Conservation (phyloP, 2,329 filamentous ascomycete species). For the Cladosporium velox region DNA sequence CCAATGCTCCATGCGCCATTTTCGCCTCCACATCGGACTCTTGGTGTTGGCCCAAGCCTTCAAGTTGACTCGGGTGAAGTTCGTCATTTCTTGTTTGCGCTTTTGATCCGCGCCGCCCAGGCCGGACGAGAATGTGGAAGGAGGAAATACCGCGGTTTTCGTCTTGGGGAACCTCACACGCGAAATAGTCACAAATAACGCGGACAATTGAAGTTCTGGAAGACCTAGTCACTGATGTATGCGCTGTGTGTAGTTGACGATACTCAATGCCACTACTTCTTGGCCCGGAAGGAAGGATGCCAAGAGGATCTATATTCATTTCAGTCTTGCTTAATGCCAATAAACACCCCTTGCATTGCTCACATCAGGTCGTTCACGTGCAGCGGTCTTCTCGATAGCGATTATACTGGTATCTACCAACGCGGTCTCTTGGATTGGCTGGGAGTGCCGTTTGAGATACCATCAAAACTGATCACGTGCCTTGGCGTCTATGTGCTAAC, state of each 20-base stretch:
- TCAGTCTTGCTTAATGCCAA: constrained; percentile 8
- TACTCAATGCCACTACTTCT: not conserved
- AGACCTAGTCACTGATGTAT: not conserved
- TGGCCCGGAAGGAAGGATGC: not conserved
- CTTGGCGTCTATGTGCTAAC: not conserved
- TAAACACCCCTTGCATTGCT: not conserved
- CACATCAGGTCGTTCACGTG: not conserved
- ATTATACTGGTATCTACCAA: not conserved
- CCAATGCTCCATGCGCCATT: constrained; percentile 16
- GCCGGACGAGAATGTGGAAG: not conserved
- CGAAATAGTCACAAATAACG: not conserved
- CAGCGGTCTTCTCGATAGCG: not conserved
- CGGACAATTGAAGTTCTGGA: not conserved
- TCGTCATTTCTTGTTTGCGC: constrained; percentile 18
- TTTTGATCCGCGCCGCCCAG: not conserved
- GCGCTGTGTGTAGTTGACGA: not conserved
- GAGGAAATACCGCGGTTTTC: not conserved
- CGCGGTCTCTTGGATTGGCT: not conserved
- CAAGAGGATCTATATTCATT: constrained; percentile 8
- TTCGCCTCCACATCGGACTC: constrained; percentile 20
- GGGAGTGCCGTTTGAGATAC: not conserved
- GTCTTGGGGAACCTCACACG: not conserved
- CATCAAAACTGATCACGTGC: not conserved
- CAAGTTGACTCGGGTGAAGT: constrained; percentile 8
- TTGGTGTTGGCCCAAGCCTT: constrained; percentile 6